A percentile compares a stretch with the other conserved stretches of the same genome.
Evolutionary conservation across 2,329 filamentous ascomycete species (phyloP).

Genomic region (Stagonosporopsis rhizophila): DNA sequence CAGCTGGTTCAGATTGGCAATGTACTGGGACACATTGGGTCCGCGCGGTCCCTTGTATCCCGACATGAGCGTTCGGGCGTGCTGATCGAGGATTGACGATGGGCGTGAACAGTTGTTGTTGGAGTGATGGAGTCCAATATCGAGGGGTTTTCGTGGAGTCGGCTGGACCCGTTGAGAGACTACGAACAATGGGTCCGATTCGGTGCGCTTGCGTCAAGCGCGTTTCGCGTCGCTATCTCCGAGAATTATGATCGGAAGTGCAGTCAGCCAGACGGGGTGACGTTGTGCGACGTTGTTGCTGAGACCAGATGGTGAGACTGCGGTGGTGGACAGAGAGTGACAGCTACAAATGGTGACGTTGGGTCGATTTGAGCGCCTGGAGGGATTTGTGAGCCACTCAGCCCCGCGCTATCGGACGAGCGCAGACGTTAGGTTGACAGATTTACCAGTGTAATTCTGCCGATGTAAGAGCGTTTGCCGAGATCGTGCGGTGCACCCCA

Average conservation of each 20-base stretch:
- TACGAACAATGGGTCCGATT: conserved; percentile 14
- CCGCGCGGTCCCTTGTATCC: conserved; percentile 77
- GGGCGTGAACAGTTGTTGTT: conserved; percentile 18
- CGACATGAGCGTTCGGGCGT: conserved; percentile 63
- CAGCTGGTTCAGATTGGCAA: conserved; percentile 81
- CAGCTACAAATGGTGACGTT: conserved; percentile 15
- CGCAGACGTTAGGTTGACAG: conserved; percentile 7
- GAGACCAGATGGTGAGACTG: background rate
- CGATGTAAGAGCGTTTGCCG: conserved; percentile 12
- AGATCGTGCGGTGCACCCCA: conserved; percentile 18
- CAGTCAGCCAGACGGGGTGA: background rate
- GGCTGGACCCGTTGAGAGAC: conserved; percentile 17
- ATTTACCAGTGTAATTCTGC: conserved; percentile 11
- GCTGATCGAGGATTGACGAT: conserved; percentile 13
- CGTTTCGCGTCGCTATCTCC: conserved; percentile 4
- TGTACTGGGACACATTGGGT: conserved; percentile 88
- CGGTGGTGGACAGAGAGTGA: conserved; percentile 8
- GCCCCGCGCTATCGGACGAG: conserved; percentile 18
- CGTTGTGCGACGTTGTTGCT: conserved; percentile 6
- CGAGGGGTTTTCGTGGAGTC: conserved; percentile 27
- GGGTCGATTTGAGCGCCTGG: conserved; percentile 13
- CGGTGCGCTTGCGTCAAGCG: conserved; percentile 28
- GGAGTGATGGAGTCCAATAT: conserved; percentile 22
- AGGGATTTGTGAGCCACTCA: conserved; percentile 20
- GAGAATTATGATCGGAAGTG: background rate